Evolutionary conservation across 2,329 filamentous ascomycete genomes (phyloP), one percentile per base, ranked within the genome.

Genomic region (Xylaria arbuscula): DNA sequence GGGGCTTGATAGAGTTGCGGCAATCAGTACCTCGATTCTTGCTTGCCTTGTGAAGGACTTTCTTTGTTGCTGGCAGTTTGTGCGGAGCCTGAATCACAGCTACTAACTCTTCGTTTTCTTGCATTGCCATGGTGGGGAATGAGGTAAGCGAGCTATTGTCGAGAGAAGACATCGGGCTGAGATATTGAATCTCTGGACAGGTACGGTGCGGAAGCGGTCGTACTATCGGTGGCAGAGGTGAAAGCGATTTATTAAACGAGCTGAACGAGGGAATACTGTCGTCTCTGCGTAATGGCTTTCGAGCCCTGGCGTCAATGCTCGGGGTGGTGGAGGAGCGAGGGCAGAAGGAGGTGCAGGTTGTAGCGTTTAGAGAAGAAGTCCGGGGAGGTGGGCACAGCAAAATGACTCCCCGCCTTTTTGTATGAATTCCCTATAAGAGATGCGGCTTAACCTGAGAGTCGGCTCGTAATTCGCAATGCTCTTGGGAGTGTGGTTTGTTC

Each of bases 1-100:
- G n/a, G 6, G 17, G 22, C 28, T 38, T 48, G 15, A 6, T 4
- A 32, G 17, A 19, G 7, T n/a, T 38, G 8, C 36, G 50, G 1
- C 38, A 3, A 28, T 28, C 54, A 5, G 19, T 62, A 66, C 66
- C 51, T 68, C 38, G 53, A 11, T 54, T 28, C 13, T 28, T 54
- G 19, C 9, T 40, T 19, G 13, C 7, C 22, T 28, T 32, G 24
- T 5, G 17, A 13, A 28, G 11, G 42, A 17, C 7, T 8, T 19
- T 34, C 11, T 13, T 13, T 48, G 11, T 38, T 36, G 34, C 15
- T 22, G 7, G 0, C n/a, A 28, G 10, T 32, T 57, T 47, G 24
- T n/a, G n/a, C 7, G 45, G 53, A 42, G 19, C 34, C 24, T 47
- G 11, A 15, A 36, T 32, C 0, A 15, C 6, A 28, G 11, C 17